Percentiles rank a stretch among this genome's conserved stretches.
These are phyloP conservation scores for Tolypocladium pustulatum DNA, from an alignment of 2,329 filamentous ascomycete species.

Conservation along the genomic window DNA sequence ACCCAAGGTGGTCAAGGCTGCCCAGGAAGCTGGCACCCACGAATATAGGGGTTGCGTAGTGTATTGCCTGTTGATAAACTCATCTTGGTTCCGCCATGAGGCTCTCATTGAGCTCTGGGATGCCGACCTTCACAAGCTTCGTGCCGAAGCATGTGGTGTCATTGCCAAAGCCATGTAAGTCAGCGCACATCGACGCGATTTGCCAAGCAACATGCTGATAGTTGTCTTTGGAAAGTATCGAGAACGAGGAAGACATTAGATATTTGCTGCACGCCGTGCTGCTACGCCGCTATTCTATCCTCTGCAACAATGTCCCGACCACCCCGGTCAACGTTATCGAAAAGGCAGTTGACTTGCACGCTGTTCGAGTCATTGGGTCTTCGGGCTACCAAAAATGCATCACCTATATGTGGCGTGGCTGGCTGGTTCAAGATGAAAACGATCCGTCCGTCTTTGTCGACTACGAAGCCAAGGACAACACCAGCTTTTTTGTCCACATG, in stretches of 20 bases:
- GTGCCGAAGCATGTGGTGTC: constrained; percentile 78
- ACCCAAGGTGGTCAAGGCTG: constrained; percentile 64
- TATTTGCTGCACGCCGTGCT: constrained; percentile 75
- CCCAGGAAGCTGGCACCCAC: constrained; percentile 67
- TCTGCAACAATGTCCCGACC: constrained; percentile 61
- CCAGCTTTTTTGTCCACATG: constrained; percentile 68
- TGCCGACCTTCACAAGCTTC: constrained; percentile 67
- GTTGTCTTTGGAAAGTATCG: constrained; percentile 49
- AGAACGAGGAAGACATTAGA: constrained; percentile 65
- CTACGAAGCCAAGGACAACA: constrained; percentile 73
- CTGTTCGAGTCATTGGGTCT: constrained; percentile 76
- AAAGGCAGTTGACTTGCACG: constrained; percentile 86
- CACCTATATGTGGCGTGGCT: constrained; percentile 84
- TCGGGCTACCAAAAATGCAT: constrained; percentile 96
- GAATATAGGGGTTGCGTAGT: constrained; percentile 73
- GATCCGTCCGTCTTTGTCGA: constrained; percentile 84
- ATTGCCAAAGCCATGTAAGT: constrained; percentile 68
- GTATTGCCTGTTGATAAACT: constrained; percentile 66
- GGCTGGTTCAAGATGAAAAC: constrained; percentile 91
- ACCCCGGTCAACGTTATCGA: constrained; percentile 81
- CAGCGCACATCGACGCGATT: background rate
- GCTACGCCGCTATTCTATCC: constrained; percentile 78
- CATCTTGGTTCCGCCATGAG: constrained; percentile 69
- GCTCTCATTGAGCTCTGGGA: constrained; percentile 81
- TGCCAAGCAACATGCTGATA: background rate